Evolutionary conservation across 2,329 filamentous ascomycete species (phyloP).

Genomic region (Fusarium sp.): DNA sequence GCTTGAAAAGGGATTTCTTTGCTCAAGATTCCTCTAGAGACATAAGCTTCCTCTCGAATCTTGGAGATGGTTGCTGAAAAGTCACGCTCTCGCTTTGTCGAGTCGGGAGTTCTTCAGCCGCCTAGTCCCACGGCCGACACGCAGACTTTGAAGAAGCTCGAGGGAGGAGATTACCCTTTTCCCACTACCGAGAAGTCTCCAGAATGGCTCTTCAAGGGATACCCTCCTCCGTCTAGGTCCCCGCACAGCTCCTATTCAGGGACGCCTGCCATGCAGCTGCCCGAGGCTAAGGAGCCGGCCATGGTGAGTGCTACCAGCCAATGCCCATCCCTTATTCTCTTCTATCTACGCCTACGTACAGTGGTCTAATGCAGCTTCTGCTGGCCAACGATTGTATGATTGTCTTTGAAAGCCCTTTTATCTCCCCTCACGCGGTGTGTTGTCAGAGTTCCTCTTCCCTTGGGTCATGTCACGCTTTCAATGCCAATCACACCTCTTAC

Average conservation of each 20-base stretch:
- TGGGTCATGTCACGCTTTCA: background rate
- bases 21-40: background rate
- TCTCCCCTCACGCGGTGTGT: background rate
- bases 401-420: background rate
- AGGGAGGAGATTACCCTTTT: slow-evolving; percentile 22
- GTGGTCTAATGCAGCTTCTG: slow-evolving; percentile 5
- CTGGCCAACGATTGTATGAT: background rate
- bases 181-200: background rate
- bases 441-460: background rate
- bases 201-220: slow-evolving; percentile 16
- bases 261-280: slow-evolving; percentile 35
- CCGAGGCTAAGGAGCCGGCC: slow-evolving; percentile 32
- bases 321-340: background rate
- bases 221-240: slow-evolving; percentile 28
- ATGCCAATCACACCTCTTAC: background rate
- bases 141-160: slow-evolving; percentile 32
- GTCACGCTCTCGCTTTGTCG: slow-evolving; percentile 35
- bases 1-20: slow-evolving; percentile 5
- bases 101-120: slow-evolving; percentile 32
- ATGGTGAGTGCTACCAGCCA: slow-evolving; percentile 26
- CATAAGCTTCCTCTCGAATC: background rate
- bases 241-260: slow-evolving; percentile 38
- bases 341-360: background rate
- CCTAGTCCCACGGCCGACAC: slow-evolving; percentile 33
- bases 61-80: slow-evolving; percentile 36